These are phyloP conservation scores for Rhizopus sp. DNA, from an alignment of 371 early-diverging fungal species.

Conservation along the genomic window DNA sequence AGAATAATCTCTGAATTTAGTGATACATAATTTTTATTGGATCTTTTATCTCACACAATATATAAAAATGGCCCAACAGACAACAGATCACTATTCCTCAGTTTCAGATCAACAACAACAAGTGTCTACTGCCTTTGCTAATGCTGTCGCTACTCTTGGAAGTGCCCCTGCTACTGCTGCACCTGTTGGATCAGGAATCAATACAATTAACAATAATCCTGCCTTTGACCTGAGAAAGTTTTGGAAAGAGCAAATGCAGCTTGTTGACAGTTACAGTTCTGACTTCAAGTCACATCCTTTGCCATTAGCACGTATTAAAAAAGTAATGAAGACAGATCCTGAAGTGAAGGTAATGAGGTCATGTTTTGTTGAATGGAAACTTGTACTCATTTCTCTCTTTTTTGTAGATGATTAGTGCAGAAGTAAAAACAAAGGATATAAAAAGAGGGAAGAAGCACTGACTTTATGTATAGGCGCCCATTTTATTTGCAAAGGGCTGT, in stretches of 20 bases:
- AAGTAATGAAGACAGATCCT: slow-evolving; percentile 99
- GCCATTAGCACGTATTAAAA: slow-evolving; percentile 98
- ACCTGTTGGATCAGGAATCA: too few relatives aligned
- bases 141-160: background rate
- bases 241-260: slow-evolving; percentile 46
- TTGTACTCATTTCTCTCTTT: background rate
- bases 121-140: background rate
- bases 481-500: slow-evolving; percentile 96
- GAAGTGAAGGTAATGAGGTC: slow-evolving; percentile 80
- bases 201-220: slow-evolving; percentile 13
- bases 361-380: background rate
- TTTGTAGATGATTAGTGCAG: slow-evolving; percentile 43
- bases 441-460: too few relatives aligned
- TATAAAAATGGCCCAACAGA: too few relatives aligned
- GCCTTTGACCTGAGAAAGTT: slow-evolving; percentile 48
- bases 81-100: too few relatives aligned
- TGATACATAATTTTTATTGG: too few relatives aligned
- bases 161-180: background rate
- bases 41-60: too few relatives aligned
- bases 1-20: background rate
- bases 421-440: slow-evolving; percentile 21
- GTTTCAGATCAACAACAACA: too few relatives aligned
- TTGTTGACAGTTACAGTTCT: slow-evolving; percentile 40
- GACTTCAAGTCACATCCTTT: slow-evolving; percentile 94
- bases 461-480: slow-evolving; percentile 70